Evolutionary conservation across 73 alveolate genomes (phyloP), one percentile per base, ranked within the genome.

Genomic region (Uronychia setigera): DNA sequence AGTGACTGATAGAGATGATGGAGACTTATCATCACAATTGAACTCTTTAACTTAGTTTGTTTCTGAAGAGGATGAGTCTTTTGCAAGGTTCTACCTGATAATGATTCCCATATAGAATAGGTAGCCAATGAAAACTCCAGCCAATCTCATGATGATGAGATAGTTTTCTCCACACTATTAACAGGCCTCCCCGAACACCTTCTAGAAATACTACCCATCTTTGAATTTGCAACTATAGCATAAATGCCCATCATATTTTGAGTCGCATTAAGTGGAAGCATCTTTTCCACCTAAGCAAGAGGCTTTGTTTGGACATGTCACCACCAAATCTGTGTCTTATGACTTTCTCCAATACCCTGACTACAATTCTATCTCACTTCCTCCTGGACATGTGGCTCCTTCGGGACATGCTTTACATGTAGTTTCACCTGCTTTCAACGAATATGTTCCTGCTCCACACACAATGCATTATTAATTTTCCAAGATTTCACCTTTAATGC

Each of bases 341-440:
- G 67, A 46, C 67, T 11, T 46, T 78, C 84, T 78, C 84, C 84
- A 78, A 33, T 78, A 78, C 31, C 76, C 84, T 33, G 28, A 26
- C 35, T 78, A 32, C 25, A 78, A 34, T 13, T 32, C 76, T 13
- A 78, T 1, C 1, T 27, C 27, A 33, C 29, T 33, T 31, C 76
- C 84, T 25, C 84, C 84, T 33, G 33, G 76, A 35, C 84, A 78
- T 1, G 35, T 26, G 1, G 84, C 74, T 11, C 26, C 33, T 13
- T 32, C 74, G 26, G 74, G 74, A 25, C 84, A 78, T 11, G 5
- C 33, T 33, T 27, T 19, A 78, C 84, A 78, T 31, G 31, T 28
- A 11, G 84, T 33, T 0, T 33, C 11, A 13, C 29, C 29, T 9
- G 31, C 33, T n/a, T 25, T 1, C 25, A 78, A 35, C 25, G 84